Percentiles rank a stretch among this genome's conserved stretches.
Conservation (phyloP, 352 stramenopile species). For the Aphanomyces astaci region DNA sequence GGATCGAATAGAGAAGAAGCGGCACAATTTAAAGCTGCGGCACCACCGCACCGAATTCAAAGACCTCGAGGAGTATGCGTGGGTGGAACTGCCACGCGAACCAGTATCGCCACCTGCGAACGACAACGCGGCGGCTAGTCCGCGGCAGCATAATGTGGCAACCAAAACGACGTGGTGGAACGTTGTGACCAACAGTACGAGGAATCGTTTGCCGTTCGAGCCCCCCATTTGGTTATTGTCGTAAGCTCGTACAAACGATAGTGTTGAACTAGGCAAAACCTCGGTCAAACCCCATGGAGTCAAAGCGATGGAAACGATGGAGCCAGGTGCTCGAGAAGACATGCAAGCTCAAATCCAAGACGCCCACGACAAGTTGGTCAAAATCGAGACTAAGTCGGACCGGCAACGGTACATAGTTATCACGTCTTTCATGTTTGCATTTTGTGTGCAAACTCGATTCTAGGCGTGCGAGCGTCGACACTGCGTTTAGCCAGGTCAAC, state of each 20-base stretch:
- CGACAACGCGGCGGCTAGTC: neutral
- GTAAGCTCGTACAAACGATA: neutral
- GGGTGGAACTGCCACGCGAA: neutral
- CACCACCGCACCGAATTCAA: constrained; percentile 22
- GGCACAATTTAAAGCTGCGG: constrained; percentile 5
- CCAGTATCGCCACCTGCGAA: too few relatives aligned
- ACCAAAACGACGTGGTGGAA: constrained; percentile 17
- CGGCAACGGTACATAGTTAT: constrained; percentile 1
- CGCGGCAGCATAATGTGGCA: too few relatives aligned
- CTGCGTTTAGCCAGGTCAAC: neutral
- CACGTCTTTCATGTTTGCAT: neutral
- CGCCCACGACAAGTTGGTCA: neutral
- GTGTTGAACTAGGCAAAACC: neutral
- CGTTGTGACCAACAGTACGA: constrained; percentile 13
- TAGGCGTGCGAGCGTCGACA: constrained; percentile 14
- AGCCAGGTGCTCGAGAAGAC: neutral
- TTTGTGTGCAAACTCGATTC: neutral
- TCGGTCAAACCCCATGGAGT: neutral
- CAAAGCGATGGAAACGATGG: constrained; percentile 15
- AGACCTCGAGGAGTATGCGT: constrained; percentile 22
- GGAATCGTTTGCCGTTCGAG: too few relatives aligned
- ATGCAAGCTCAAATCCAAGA: constrained; percentile 2
- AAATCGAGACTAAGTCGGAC: constrained; percentile 3
- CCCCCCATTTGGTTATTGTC: too few relatives aligned
- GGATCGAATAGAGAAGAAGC: constrained; percentile 2